Evolutionary conservation across 352 stramenopile species (phyloP), one percentile per base, ranked within the genome.

Genomic region (Phytopythium delawarense): DNA sequence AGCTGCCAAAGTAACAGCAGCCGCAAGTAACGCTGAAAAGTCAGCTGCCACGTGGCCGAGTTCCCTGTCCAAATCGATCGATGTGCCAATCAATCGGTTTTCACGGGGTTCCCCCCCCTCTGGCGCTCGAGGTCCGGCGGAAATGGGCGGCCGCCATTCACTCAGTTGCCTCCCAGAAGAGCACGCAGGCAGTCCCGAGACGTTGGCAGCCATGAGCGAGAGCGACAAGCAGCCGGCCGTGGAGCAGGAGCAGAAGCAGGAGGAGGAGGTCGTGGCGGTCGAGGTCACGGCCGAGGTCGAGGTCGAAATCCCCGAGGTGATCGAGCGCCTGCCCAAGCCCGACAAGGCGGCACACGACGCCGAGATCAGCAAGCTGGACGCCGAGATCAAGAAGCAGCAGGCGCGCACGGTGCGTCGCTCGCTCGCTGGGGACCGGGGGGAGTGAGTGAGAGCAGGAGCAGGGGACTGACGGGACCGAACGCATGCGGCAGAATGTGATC

Each of bases 351-450:
- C 81, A 21, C 91, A 98, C 69, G 92, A 98, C 34, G 78, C 79
- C 15, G 79, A 90, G 57, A 76, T 98, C 57, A 70, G 74, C 40
- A 82, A 72, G 61, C 78, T 99, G 53, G 91, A 97, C 64, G 69
- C 72, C 13, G 81, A 88, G 49, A 98, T 99, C 67, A 96, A 98
- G 71, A 86, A 89, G 69, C 77, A 97, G n/a, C 92, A 97, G 73
- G 85, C 89, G 44, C 87, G 84, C 63, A 84, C 79, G 63, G 71
- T 80, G 44, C 50, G 64, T 73, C 48, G 8, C 35, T 40, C 23
- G 13, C 42, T 25, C 15, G 32, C 50, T 25, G 4, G 23, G 6
- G 2, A 7, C 16, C 15, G 15, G 15, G 25, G 25, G 15, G 13
- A 40, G 28, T 13, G 25, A 37, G 25, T 5, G 28, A 13, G 0